phyloP scores from a whole-genome alignment of 2,329 filamentous ascomycete genomes.

The Raffaelea arxii region DNA sequence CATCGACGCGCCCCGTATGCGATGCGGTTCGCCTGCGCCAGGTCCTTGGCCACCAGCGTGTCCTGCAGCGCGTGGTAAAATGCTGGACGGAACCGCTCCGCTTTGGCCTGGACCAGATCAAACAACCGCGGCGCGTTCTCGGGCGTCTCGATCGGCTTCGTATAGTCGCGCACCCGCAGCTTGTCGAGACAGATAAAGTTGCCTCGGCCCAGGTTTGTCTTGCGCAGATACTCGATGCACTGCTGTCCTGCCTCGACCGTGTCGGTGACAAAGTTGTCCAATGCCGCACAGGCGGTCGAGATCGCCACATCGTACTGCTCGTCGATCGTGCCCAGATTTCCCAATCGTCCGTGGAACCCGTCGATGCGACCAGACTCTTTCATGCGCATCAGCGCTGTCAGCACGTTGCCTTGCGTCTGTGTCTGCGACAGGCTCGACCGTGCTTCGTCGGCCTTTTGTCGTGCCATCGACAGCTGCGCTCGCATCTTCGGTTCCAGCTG shows the following conservation, averaged over 20 bases:
- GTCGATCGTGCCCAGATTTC: conserved; percentile 89
- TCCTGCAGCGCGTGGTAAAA: conserved; percentile 96
- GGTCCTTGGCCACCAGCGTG: conserved; percentile 83
- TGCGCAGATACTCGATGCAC: conserved; percentile 93
- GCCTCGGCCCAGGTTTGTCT: conserved; percentile 91
- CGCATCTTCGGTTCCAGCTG: conserved; percentile 75
- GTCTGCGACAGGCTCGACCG: conserved; percentile 80
- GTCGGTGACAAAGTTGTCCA: conserved; percentile 96
- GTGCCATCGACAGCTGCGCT: conserved; percentile 74
- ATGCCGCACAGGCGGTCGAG: conserved; percentile 81
- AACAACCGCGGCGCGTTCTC: conserved; percentile 89
- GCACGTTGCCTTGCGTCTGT: conserved; percentile 86
- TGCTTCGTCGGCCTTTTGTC: conserved; percentile 94
- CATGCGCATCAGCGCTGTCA: conserved; percentile 85
- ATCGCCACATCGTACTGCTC: conserved; percentile 95
- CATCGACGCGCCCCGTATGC: conserved; percentile 89
- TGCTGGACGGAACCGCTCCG: conserved; percentile 76
- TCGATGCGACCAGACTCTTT: conserved; percentile 95
- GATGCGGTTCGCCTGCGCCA: conserved; percentile 94
- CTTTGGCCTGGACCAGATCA: conserved; percentile 82
- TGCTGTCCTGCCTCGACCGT: conserved; percentile 94
- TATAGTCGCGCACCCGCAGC: conserved; percentile 67
- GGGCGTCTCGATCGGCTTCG: conserved; percentile 73
- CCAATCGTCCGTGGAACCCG: conserved; percentile 90
- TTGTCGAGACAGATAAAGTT: conserved; percentile 97